Evolutionary conservation across 371 early-diverging fungal species (phyloP).

Genomic region (Batkoa obscura): DNA sequence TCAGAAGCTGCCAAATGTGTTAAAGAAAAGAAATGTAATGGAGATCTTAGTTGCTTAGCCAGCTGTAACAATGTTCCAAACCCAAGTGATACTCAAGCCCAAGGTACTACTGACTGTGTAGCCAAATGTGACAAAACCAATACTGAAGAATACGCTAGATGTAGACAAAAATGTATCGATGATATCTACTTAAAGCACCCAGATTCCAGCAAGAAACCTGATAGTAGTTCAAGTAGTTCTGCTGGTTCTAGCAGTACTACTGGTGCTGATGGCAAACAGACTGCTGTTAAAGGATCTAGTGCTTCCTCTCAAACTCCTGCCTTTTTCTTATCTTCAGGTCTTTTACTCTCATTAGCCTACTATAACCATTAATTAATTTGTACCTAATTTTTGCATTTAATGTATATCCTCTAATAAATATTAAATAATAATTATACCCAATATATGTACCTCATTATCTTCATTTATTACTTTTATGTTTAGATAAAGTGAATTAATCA

Average conservation of each 20-base stretch:
- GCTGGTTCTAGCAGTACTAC: not conserved
- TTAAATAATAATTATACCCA: too few species aligned
- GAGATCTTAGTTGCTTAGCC: not conserved
- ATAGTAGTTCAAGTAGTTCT: not conserved
- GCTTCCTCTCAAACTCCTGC: too few species aligned
- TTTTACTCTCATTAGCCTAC: too few species aligned
- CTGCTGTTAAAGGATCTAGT: too few species aligned
- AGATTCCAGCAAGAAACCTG: not conserved
- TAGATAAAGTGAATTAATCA: too few species aligned
- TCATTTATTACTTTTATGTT: too few species aligned
- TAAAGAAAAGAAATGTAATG: not conserved
- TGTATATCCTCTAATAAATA: too few species aligned
- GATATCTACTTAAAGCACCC: not conserved
- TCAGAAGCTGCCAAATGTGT: not conserved
- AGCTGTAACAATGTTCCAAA: not conserved
- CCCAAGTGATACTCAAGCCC: not conserved
- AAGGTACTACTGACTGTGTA: not conserved
- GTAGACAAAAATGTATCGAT: not conserved
- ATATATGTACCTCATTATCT: too few species aligned
- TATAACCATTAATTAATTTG: too few species aligned
- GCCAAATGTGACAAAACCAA: not conserved
- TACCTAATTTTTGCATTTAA: too few species aligned
- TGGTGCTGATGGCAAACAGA: not conserved
- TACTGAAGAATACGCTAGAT: not conserved
- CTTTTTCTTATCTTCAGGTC: too few species aligned